Percentiles rank a stretch among this genome's conserved stretches.
Conservation (phyloP, 225 moss, liverwort and hornwort species). For the Anthoceros angustus region DNA sequence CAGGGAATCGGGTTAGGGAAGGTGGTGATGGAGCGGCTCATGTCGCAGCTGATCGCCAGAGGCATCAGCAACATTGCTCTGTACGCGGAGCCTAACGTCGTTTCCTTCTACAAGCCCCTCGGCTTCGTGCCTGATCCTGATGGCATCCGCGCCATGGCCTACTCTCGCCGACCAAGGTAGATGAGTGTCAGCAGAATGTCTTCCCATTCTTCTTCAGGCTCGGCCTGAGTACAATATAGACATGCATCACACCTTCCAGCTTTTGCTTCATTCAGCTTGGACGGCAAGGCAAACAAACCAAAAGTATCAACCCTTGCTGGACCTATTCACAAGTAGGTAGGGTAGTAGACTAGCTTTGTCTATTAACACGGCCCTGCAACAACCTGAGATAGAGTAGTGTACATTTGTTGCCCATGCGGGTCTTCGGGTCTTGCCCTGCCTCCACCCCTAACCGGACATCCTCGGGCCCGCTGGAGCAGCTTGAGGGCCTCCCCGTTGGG, state of each 20-base stretch:
- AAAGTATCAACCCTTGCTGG: too few relatives aligned
- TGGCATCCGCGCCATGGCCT: slow-evolving; percentile 86
- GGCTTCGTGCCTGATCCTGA: slow-evolving; percentile 68
- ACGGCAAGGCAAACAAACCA: too few relatives aligned
- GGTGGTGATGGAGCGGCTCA: slow-evolving; percentile 87
- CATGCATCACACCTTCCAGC: too few relatives aligned
- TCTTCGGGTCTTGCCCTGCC: background rate
- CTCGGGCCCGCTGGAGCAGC: slow-evolving; percentile 52
- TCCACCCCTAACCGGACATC: slow-evolving; percentile 6
- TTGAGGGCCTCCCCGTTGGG: slow-evolving; percentile 49
- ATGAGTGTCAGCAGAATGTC: background rate
- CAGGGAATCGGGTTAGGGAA: slow-evolving; percentile 70
- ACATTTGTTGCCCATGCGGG: background rate
- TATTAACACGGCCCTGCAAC: background rate
- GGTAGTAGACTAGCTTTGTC: background rate
- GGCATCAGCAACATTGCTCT: slow-evolving; percentile 84
- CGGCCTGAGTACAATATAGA: too few relatives aligned
- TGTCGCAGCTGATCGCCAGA: slow-evolving; percentile 58
- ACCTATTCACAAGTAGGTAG: background rate
- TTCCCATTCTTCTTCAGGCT: background rate
- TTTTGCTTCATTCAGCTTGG: too few relatives aligned
- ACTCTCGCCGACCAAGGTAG: slow-evolving; percentile 34
- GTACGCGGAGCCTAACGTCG: slow-evolving; percentile 66
- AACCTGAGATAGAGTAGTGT: background rate
- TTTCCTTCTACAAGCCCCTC: slow-evolving; percentile 68